Evolutionary conservation across 148 eudicot species (phyloP), one percentile per base, ranked within the genome.

Genomic region (Linanthus parryae): DNA sequence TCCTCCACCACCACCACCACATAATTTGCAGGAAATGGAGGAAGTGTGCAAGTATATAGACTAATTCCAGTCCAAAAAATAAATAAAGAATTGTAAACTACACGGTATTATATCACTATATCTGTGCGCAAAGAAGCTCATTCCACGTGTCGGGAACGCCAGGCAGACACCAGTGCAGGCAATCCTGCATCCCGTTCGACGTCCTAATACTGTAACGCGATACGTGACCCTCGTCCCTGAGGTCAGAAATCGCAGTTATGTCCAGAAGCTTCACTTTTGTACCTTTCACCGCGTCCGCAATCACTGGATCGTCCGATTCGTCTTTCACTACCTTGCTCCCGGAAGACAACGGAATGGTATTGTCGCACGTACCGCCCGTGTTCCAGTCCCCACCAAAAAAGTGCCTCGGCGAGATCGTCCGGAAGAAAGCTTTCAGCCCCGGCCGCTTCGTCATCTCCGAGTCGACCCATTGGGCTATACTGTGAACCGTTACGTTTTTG

Each of bases 111-210:
- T n/a, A n/a, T n/a, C 48, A 45, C 66, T 73, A 73, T 27, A 76
- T 7, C 50, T 73, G 79, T 35, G 82, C 79, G 17, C 71, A 77
- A 59, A 80, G 63, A 36, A 80, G 68, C 59, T 80, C 86, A 41
- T 80, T 80, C 86, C 86, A 80, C 1, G 72, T 64, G 54, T 80
- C 86, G 1, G 86, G 86, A 64, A 80, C 49, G 18, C 86, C 86
- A 3, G 86, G 86, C 24, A 80, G 43, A 64, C 86, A 80, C 86
- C 86, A 80, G 67, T 80, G 86, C 40, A 80, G 67, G 70, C 86
- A 80, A 42, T 80, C 86, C 35, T 76, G 79, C 8, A 63, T 28
- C n/a, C 79, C 76, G 17, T 71, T 57, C 7, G 79, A 60, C 15
- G 72, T 68, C 57, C 62, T 62, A 19, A 67, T 24, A 23, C 82